These are phyloP conservation scores for Arthrobotrys conoides DNA, from an alignment of 2,329 filamentous ascomycete genomes.

Conservation along the genomic window DNA sequence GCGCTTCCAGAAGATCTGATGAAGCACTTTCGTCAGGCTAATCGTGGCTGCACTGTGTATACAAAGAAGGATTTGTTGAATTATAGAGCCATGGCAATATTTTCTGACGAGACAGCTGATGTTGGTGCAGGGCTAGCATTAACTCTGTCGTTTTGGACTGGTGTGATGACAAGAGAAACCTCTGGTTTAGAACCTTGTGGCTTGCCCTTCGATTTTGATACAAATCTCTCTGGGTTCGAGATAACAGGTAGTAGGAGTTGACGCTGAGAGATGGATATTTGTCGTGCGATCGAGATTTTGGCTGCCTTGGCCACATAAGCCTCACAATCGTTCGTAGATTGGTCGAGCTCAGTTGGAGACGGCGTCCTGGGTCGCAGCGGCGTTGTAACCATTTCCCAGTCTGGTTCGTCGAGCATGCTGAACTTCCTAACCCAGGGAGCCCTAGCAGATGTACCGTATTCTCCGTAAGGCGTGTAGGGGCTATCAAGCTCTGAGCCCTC, in stretches of 20 bases:
- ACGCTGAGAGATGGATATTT: slow-evolving; percentile 77
- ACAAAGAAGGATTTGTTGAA: background rate
- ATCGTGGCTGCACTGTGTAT: slow-evolving; percentile 7
- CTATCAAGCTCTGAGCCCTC: slow-evolving; percentile 59
- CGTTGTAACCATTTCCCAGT: slow-evolving; percentile 61
- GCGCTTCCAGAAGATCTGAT: slow-evolving; percentile 11
- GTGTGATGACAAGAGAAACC: slow-evolving; percentile 27
- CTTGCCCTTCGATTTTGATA: slow-evolving; percentile 48
- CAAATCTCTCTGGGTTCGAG: slow-evolving; percentile 62
- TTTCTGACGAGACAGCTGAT: slow-evolving; percentile 34
- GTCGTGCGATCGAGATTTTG: slow-evolving; percentile 77
- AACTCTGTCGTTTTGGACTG: slow-evolving; percentile 19
- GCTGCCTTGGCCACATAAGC: slow-evolving; percentile 72
- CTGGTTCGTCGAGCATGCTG: slow-evolving; percentile 55
- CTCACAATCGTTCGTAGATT: slow-evolving; percentile 68
- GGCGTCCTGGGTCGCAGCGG: slow-evolving; percentile 61
- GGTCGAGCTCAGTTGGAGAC: slow-evolving; percentile 66
- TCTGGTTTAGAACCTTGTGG: slow-evolving; percentile 40
- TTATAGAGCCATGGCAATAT: slow-evolving; percentile 52
- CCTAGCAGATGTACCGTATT: slow-evolving; percentile 6
- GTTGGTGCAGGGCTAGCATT: slow-evolving; percentile 30
- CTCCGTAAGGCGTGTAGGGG: slow-evolving; percentile 37
- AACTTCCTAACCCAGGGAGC: slow-evolving; percentile 58
- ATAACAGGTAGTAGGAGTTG: slow-evolving; percentile 73
- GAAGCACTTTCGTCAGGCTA: slow-evolving; percentile 31